These are phyloP conservation scores for Ceratobasidium sp. DNA, from an alignment of 1,284 basidiomycete genomes.

Conservation along the genomic window DNA sequence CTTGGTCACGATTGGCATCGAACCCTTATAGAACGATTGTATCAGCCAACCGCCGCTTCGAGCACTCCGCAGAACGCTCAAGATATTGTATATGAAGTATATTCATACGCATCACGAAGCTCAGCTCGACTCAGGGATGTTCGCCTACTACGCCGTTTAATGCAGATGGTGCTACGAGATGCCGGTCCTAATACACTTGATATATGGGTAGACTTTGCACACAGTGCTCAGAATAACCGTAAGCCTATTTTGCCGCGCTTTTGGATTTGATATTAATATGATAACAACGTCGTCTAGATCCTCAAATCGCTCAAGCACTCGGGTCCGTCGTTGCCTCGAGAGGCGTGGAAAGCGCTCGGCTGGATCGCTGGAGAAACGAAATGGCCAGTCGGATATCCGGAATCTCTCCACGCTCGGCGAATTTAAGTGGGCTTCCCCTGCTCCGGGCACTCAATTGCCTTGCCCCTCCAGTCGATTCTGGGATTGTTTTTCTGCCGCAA, in stretches of 20 bases:
- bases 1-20: constrained; percentile 30
- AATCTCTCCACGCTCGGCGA: constrained; percentile 70
- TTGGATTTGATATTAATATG: neutral
- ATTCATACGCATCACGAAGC: constrained; percentile 52
- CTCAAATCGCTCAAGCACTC: constrained; percentile 73
- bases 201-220: constrained; percentile 75
- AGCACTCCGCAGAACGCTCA: neutral
- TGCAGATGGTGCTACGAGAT: constrained; percentile 70
- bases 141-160: constrained; percentile 53
- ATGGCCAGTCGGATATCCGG: constrained; percentile 83
- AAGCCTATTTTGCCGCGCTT: constrained; percentile 44
- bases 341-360: constrained; percentile 73
- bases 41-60: neutral
- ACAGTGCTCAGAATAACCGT: constrained; percentile 72
- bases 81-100: constrained; percentile 4
- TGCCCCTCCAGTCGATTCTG: constrained; percentile 82
- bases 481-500: constrained; percentile 87
- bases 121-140: constrained; percentile 56
- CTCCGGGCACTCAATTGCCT: constrained; percentile 78
- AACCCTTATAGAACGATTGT: constrained; percentile 2
- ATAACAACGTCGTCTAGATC: constrained; percentile 60
- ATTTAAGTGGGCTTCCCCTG: constrained; percentile 72
- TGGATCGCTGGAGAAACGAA: constrained; percentile 90
- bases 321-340: constrained; percentile 69
- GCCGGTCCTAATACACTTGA: constrained; percentile 74